A percentile compares a stretch with the other conserved stretches of the same genome.
Conservation (phyloP, 1,139 yeast genomes). For the Yamadazyma mexicana region DNA sequence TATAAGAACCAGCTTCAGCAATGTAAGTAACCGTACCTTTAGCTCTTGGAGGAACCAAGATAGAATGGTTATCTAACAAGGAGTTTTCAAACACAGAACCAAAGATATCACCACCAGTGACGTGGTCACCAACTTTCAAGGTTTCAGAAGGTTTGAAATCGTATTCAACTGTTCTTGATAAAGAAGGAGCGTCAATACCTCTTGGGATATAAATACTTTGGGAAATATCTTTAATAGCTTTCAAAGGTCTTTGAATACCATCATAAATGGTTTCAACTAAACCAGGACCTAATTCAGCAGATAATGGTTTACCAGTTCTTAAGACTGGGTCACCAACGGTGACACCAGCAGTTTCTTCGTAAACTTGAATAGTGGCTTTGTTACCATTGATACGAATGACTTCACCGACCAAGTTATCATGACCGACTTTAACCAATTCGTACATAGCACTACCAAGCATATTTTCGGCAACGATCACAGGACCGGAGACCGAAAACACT, state of each 20-base stretch:
- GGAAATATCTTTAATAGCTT: constrained; percentile 81
- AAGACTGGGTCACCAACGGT: constrained; percentile 98
- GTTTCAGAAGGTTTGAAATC: constrained; percentile 75
- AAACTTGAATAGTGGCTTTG: constrained; percentile 97
- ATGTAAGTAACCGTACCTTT: constrained; percentile 93
- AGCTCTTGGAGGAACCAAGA: constrained; percentile 95
- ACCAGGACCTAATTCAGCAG: constrained; percentile 99
- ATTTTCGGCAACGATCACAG: constrained; percentile 95
- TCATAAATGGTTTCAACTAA: constrained; percentile 98
- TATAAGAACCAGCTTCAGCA: constrained; percentile 88
- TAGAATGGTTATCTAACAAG: constrained; percentile 86
- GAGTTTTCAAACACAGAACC: constrained; percentile 95
- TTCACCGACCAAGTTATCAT: constrained; percentile 94
- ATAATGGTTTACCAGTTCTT: constrained; percentile 96
- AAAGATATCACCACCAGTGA: constrained; percentile 96
- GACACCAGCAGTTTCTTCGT: constrained; percentile 98
- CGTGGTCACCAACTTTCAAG: constrained; percentile 92
- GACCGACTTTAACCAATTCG: constrained; percentile 96
- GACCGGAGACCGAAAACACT: constrained; percentile 94
- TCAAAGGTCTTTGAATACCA: constrained; percentile 98
- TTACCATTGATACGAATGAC: constrained; percentile 95
- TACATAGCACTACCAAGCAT: constrained; percentile 99
- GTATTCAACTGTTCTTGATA: constrained; percentile 77
- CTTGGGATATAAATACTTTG: constrained; percentile 96
- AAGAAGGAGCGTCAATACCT: constrained; percentile 96